Base-by-base conservation (phyloP, 2,329 filamentous ascomycete genomes). In the Ceratocystis huliohia region DNA sequence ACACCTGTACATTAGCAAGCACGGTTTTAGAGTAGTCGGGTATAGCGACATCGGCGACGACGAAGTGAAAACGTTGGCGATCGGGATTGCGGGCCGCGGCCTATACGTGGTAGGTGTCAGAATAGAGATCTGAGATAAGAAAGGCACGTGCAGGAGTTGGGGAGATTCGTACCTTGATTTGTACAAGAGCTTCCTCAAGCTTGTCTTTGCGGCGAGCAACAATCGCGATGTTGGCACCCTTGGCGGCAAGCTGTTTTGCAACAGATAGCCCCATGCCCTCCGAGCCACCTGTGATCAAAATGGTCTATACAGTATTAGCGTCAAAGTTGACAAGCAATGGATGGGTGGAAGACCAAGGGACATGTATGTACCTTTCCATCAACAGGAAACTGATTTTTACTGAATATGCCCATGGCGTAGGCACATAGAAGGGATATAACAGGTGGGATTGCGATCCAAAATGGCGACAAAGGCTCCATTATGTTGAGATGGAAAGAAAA, bases 261-360 rank as follows among this genome's bases (percentile, higher is more conserved):
- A 87, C 84, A 64, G 85, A 84, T 71, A 86, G 85, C 68, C 94
- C 94, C 88, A 96, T 90, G 67, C 94, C 94, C 73, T 96, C 89
- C 0, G 94, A 96, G 41, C 87, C 91, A 61, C 94, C 94, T 0
- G 94, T 99, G 64, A 99, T 80, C 66, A 97, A 80, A 64, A 95
- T 81, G 1, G 92, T 96, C 91, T 96, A 63, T 17, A 5, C 8
- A 33, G 17, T 20, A 1, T 33, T 3, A 50, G 13, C 30, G 44
- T 57, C 8, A 30, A 25, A 53, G 41, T 20, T 46, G 8, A 20
- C 33, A 22, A 8, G 10, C 22, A 28, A 30, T 1, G 33, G 5
- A 15, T 8, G 33, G 15, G 13, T 8, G 33, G 57, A 15, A 15
- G 10, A 37, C 61, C 71, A 41, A 13, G 64, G 48, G 37, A 15